Conservation (phyloP, 345 rosid genomes). For the Dipteronia sinensis region DNA sequence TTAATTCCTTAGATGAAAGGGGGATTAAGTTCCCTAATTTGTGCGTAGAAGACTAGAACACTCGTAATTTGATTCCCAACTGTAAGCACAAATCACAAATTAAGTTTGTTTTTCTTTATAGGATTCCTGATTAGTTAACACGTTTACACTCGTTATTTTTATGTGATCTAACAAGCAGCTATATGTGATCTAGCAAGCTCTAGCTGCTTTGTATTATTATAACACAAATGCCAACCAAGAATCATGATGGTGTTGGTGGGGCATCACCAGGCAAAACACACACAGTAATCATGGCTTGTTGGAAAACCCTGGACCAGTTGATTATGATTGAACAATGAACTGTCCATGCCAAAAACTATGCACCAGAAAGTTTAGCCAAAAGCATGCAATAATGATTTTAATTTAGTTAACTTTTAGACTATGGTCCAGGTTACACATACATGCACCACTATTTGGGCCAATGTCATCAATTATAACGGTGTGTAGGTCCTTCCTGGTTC, state of each 20-base stretch:
- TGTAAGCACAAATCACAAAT: too few relatives aligned
- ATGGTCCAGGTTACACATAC: neutral
- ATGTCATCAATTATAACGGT: neutral
- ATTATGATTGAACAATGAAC: neutral
- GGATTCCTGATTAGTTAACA: too few relatives aligned
- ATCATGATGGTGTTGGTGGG: neutral
- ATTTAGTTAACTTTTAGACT: neutral
- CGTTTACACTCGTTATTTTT: too few relatives aligned
- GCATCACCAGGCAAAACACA: neutral
- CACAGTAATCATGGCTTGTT: neutral
- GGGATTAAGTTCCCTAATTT: too few relatives aligned
- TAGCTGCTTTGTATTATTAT: too few relatives aligned
- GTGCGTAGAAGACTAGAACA: too few relatives aligned
- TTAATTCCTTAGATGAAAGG: too few relatives aligned
- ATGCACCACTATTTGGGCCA: neutral
- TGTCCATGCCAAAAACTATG: neutral
- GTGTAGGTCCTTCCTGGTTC: too few relatives aligned
- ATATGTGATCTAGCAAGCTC: too few relatives aligned
- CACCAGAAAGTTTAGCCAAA: neutral
- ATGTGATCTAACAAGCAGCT: too few relatives aligned
- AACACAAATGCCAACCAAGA: neutral
- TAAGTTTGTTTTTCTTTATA: too few relatives aligned
- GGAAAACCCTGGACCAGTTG: neutral
- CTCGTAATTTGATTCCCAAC: too few relatives aligned
- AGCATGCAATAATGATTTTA: neutral